Evolutionary conservation across 192 early-diverging fungal species (phyloP).

Genomic region (Globomyces pollinis-pini): DNA sequence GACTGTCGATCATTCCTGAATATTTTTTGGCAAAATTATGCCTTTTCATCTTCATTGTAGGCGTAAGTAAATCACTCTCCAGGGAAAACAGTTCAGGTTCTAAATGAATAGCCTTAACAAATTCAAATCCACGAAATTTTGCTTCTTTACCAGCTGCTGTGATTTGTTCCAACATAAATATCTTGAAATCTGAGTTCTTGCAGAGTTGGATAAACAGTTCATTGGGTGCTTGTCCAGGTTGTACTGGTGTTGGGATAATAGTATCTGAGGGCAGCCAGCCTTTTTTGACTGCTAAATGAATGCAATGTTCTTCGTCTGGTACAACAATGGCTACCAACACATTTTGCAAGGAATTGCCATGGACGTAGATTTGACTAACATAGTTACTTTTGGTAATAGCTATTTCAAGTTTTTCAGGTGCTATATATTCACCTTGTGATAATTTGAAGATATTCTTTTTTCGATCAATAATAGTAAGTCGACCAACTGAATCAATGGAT

Average conservation of each 20-base stretch:
- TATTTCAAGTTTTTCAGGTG: slow-evolving; percentile 81
- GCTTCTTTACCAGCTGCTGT: slow-evolving; percentile 55
- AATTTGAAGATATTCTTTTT: slow-evolving; percentile 83
- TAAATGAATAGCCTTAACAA: slow-evolving; percentile 68
- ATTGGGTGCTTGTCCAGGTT: slow-evolving; percentile 32
- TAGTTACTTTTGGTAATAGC: slow-evolving; percentile 46
- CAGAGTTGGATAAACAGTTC: slow-evolving; percentile 22
- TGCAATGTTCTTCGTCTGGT: slow-evolving; percentile 48
- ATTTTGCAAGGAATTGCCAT: slow-evolving; percentile 71
- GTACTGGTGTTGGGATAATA: slow-evolving; percentile 25
- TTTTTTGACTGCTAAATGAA: slow-evolving; percentile 19
- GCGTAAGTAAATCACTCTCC: slow-evolving; percentile 62
- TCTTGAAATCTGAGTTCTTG: slow-evolving; percentile 10
- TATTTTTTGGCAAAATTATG: slow-evolving; percentile 37
- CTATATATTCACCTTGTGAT: slow-evolving; percentile 54
- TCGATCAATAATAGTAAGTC: slow-evolving; percentile 70
- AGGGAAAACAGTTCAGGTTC: slow-evolving; percentile 67
- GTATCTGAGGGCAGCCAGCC: slow-evolving; percentile 29
- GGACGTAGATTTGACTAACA: slow-evolving; percentile 65
- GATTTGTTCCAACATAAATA: slow-evolving; percentile 20
- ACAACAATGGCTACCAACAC: slow-evolving; percentile 66
- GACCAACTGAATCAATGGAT: slow-evolving; percentile 50
- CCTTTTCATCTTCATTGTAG: slow-evolving; percentile 49
- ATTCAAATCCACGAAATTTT: slow-evolving; percentile 86
- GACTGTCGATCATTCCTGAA: slow-evolving; percentile 38